Base-by-base conservation (phyloP, 306 rosid species). In the Cicer pinnatifidum region DNA sequence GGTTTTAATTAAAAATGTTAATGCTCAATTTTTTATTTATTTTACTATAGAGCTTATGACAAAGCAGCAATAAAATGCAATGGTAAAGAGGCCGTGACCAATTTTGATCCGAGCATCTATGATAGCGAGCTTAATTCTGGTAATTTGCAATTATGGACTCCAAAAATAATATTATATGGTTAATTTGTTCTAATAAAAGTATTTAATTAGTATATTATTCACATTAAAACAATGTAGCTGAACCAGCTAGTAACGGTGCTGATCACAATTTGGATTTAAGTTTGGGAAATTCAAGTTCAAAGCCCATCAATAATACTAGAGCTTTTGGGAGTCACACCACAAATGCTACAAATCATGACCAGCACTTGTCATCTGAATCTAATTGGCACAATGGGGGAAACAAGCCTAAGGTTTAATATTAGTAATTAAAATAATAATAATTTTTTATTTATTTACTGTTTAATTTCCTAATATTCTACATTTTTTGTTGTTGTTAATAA, bases 41-140 rank as follows among this genome's bases (percentile, higher is more conserved):
- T 46, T 69, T 70, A 71, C 76, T 48, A 2, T 73, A 95, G 99
- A 88, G 97, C 99, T 39, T 95, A 95, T 84, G 99, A 95, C 57
- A 95, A 95, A 86, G 99, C 99, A 77, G 99, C 99, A 17, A 86
- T 95, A 28, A 95, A 91, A 84, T 95, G 92, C 77, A 95, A 95
- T 16, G 99, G 99, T 66, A 95, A 91, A 71, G 99, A 95, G 64
- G 97, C 99, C 23, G 99, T 95, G 76, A 95, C 99, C n/a, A 95
- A 95, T 81, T 95, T 95, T 78, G 99, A 95, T 84, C 96, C 99
- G 62, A 95, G 89, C 85, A 90, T 87, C 60, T 95, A 95, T 51
- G 91, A 95, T 8, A 90, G 64, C 3, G 99, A 91, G 82, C 93
- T 90, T 9, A 89, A 95, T 64, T 59, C 89, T 45, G 99, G 99